phyloP scores from a whole-genome alignment of 805 yeast species.

The Candida hungchunana region DNA sequence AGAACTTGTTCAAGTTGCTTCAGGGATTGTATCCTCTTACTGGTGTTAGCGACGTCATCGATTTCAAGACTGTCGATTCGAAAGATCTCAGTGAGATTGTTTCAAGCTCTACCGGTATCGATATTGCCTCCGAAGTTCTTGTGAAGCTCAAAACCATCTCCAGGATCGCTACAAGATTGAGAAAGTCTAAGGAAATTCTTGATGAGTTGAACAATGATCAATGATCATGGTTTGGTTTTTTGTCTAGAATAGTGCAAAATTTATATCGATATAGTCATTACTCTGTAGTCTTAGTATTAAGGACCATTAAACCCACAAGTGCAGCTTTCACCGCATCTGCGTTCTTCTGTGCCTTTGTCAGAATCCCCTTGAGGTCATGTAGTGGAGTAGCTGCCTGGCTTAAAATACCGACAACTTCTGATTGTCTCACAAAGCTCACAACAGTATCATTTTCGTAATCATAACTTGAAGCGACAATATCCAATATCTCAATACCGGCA shows the following conservation, averaged over 20 bases:
- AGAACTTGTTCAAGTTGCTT: constrained; percentile 26
- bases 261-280: background rate
- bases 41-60: constrained; percentile 20
- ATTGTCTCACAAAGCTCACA: constrained; percentile 50
- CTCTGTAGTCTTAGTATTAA: constrained; percentile 3
- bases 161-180: constrained; percentile 20
- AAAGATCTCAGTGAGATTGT: constrained; percentile 28
- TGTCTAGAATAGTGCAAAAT: background rate
- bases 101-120: constrained; percentile 32
- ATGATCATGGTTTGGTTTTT: background rate
- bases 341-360: constrained; percentile 11
- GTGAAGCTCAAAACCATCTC: constrained; percentile 19
- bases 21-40: constrained; percentile 19
- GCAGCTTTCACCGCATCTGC: constrained; percentile 13
- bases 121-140: constrained; percentile 30
- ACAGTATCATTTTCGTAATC: constrained; percentile 39
- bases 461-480: constrained; percentile 66
- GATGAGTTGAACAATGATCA: constrained; percentile 20
- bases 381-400: constrained; percentile 31
- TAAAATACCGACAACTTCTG: constrained; percentile 61
- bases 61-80: constrained; percentile 22
- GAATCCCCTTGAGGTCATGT: constrained; percentile 11
- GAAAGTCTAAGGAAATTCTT: constrained; percentile 22
- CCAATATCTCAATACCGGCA: constrained; percentile 76
- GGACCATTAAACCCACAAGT: constrained; percentile 9